Conservation (phyloP, 495 filamentous ascomycete genomes). For the Tuber melanosporum region DNA sequence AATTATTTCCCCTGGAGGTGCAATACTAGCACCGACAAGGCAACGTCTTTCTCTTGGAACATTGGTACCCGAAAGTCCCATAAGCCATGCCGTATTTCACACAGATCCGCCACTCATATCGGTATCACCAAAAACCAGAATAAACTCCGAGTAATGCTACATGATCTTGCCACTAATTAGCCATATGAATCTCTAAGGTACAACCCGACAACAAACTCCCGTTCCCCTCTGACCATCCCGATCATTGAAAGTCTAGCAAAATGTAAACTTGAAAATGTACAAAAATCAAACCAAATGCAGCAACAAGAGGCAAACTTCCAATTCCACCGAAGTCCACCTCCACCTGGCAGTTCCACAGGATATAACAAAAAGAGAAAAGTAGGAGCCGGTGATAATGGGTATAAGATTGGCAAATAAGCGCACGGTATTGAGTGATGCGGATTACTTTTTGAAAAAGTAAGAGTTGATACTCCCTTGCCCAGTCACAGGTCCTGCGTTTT, state of each 20-base stretch:
- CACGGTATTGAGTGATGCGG: background rate
- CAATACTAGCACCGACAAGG: background rate
- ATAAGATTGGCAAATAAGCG: background rate
- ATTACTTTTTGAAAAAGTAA: conserved; percentile 81
- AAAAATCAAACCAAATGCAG: background rate
- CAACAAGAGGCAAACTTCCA: background rate
- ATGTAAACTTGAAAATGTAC: background rate
- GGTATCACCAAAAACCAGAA: background rate
- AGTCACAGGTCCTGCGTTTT: conserved; percentile 55
- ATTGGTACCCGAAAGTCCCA: background rate
- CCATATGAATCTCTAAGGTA: background rate
- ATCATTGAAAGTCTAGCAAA: background rate
- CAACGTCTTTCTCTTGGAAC: background rate
- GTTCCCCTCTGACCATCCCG: background rate
- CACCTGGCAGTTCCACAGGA: background rate
- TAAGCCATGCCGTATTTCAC: background rate
- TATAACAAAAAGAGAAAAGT: background rate
- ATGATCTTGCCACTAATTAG: background rate
- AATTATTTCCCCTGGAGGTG: background rate
- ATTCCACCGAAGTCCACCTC: background rate
- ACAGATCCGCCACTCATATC: background rate
- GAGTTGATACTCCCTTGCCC: conserved; percentile 88
- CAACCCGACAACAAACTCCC: background rate
- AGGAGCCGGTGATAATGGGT: background rate
- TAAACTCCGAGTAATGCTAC: background rate